Evolutionary conservation across 169 alveolate species (phyloP), one percentile per base, ranked within the genome.

Genomic region (Toxoplasma gondii): DNA sequence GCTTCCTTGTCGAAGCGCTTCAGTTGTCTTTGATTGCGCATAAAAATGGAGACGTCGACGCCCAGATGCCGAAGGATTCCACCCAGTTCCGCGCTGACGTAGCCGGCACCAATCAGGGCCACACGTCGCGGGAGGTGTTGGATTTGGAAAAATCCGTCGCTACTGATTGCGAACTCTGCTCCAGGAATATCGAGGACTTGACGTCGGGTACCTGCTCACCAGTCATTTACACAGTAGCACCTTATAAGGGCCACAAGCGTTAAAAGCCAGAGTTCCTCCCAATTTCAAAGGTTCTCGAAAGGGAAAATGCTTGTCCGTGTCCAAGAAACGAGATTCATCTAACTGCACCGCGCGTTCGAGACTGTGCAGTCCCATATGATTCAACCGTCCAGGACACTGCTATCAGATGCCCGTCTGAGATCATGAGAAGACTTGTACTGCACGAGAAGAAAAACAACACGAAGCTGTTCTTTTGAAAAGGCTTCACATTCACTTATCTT

Each of bases 51-150:
- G 0, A 98, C 97, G 86, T 99, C 98, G 44, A 95, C 94, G 39
- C 99, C 99, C 87, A 99, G 95, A 31, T 98, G 96, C 86, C 96
- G 96, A 64, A 98, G 92, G 83, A 99, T 97, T 29, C 99, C 98
- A 5, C 98, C 98, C 95, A 98, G 94, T 95, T 99, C 99, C 54
- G 98, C 98, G 0, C 99, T 99, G 53, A 98, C 98, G 96, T 98
- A 99, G 16, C 99, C 99, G n/a, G 98, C 99, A 7, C 99, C 99
- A 16, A 98, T 95, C 36, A 99, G 98, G 36, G 98, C 97, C n/a
- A 97, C 97, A 83, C 96, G 97, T 93, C 98, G 97, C 38, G 99
- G 99, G 67, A 97, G 97, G 91, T 96, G 95, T 91, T 97, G 95
- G 92, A 98, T 91, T n/a, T 93, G 96, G 94, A 99, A 98, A 94